Percentiles rank a stretch among this genome's conserved stretches.
These are phyloP conservation scores for Clarireedia paspali DNA, from an alignment of 2,329 filamentous ascomycete species.

Conservation along the genomic window DNA sequence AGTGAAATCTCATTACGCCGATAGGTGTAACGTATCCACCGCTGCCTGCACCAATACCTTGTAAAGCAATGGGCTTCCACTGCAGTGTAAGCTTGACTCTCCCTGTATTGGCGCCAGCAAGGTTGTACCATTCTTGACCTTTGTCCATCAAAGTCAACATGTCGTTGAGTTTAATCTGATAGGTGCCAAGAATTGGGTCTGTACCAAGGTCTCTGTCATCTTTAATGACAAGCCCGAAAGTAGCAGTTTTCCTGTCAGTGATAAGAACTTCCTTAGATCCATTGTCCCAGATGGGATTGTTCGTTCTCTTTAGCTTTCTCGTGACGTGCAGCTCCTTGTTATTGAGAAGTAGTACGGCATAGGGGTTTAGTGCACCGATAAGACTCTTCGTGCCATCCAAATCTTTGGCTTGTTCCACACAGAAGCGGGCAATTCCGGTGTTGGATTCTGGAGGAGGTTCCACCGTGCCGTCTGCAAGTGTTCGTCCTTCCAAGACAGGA, in stretches of 20 bases:
- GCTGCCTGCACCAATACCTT: conserved; percentile 66
- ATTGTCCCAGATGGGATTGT: conserved; percentile 94
- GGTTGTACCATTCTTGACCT: conserved; percentile 93
- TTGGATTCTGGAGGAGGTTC: conserved; percentile 82
- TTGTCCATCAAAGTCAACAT: conserved; percentile 86
- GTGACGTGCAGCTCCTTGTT: conserved; percentile 85
- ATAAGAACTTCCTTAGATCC: conserved; percentile 91
- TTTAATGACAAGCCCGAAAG: conserved; percentile 87
- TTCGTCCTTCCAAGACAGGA: conserved; percentile 71
- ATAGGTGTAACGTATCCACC: conserved; percentile 90
- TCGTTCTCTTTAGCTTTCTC: conserved; percentile 91
- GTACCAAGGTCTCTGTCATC: conserved; percentile 81
- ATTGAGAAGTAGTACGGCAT: conserved; percentile 81
- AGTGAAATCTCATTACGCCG: conserved; percentile 90
- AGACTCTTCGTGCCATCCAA: conserved; percentile 88
- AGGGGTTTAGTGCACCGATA: conserved; percentile 85
- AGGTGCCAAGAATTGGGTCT: conserved; percentile 81
- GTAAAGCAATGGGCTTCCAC: conserved; percentile 90
- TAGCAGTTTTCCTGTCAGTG: conserved; percentile 84
- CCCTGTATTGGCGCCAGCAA: conserved; percentile 72
- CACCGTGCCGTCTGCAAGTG: conserved; percentile 66
- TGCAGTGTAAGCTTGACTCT: conserved; percentile 85
- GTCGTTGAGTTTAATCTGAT: conserved; percentile 92
- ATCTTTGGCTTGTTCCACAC: conserved; percentile 92
- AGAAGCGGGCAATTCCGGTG: conserved; percentile 90